Evolutionary conservation across 2,329 filamentous ascomycete genomes (phyloP).

Genomic region (Annulohypoxylon truncatum): DNA sequence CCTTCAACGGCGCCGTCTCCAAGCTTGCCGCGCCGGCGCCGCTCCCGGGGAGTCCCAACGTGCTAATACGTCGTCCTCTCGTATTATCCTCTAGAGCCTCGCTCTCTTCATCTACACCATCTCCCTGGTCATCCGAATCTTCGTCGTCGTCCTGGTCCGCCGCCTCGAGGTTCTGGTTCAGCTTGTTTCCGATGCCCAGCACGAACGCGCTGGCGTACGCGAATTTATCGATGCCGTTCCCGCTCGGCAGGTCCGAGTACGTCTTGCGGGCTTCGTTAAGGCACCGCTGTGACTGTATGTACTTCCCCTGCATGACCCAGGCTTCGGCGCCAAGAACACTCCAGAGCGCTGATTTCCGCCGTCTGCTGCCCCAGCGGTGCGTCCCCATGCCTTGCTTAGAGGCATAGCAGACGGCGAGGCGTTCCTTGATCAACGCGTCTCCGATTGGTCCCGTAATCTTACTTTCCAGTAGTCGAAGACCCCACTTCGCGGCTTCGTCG

Average conservation of each 20-base stretch:
- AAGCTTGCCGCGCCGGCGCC: conserved; percentile 52
- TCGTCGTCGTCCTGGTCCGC: conserved; percentile 46
- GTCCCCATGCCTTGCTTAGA: conserved; percentile 76
- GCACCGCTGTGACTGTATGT: conserved; percentile 80
- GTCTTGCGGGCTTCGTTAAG: conserved; percentile 74
- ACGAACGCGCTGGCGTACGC: conserved; percentile 63
- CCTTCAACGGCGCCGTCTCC: conserved; percentile 62
- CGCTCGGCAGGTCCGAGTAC: conserved; percentile 63
- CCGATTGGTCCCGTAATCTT: conserved; percentile 79
- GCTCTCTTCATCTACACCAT: conserved; percentile 62
- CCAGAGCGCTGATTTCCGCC: conserved; percentile 91
- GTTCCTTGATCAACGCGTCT: conserved; percentile 85
- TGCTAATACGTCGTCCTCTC: conserved; percentile 65
- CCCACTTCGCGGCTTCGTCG: conserved; percentile 91
- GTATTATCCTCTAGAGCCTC: conserved; percentile 64
- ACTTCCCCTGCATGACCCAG: conserved; percentile 83
- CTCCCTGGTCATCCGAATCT: conserved; percentile 50
- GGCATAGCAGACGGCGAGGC: conserved; percentile 85
- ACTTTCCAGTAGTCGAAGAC: conserved; percentile 80
- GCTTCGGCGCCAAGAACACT: conserved; percentile 83
- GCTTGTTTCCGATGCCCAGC: conserved; percentile 60
- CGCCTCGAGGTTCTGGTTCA: conserved; percentile 60
- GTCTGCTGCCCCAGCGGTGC: conserved; percentile 75
- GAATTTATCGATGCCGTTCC: conserved; percentile 65
- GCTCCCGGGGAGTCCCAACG: conserved; percentile 59